Evolutionary conservation across 1,284 basidiomycete species (phyloP).

Genomic region (Rhizoctonia solani): DNA sequence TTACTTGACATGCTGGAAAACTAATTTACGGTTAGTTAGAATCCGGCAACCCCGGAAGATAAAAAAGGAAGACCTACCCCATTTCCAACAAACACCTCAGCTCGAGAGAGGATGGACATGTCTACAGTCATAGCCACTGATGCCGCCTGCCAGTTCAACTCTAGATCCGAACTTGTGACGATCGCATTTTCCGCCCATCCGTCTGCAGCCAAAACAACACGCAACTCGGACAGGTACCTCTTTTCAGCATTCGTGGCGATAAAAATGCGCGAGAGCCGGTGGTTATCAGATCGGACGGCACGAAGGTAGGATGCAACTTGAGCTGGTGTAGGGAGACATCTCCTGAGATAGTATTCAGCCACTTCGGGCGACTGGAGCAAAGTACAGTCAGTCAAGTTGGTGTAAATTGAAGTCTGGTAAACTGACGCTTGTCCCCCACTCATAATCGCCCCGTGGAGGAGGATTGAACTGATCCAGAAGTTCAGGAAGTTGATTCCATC

Average conservation of each 20-base stretch:
- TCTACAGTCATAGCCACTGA: conserved; percentile 56
- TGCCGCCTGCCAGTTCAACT: conserved; percentile 52
- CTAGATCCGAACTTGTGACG: conserved; percentile 53
- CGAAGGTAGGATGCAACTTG: conserved; percentile 53
- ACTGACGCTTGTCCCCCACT: conserved; percentile 15
- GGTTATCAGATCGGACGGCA: conserved; percentile 45
- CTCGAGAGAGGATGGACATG: conserved; percentile 56
- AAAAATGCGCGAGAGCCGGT: conserved; percentile 50
- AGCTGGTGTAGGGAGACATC: conserved; percentile 55
- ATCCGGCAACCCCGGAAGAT: background rate
- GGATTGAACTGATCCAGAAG: conserved; percentile 49
- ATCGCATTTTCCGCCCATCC: conserved; percentile 48
- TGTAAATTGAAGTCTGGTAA: background rate
- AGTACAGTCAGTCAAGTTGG: background rate
- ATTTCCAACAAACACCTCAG: conserved; percentile 59
- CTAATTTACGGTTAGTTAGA: conserved; percentile 7
- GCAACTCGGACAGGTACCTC: conserved; percentile 51
- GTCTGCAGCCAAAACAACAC: conserved; percentile 46
- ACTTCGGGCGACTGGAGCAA: conserved; percentile 39
- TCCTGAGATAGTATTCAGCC: conserved; percentile 47
- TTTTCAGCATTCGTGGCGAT: conserved; percentile 60
- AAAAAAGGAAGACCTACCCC: conserved; percentile 50
- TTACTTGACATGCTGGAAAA: conserved; percentile 14
- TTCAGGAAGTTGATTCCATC: conserved; percentile 45
- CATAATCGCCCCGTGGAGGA: conserved; percentile 47